These are phyloP conservation scores for Cryphonectria radicalis DNA, from an alignment of 2,329 filamentous ascomycete species.

Conservation along the genomic window DNA sequence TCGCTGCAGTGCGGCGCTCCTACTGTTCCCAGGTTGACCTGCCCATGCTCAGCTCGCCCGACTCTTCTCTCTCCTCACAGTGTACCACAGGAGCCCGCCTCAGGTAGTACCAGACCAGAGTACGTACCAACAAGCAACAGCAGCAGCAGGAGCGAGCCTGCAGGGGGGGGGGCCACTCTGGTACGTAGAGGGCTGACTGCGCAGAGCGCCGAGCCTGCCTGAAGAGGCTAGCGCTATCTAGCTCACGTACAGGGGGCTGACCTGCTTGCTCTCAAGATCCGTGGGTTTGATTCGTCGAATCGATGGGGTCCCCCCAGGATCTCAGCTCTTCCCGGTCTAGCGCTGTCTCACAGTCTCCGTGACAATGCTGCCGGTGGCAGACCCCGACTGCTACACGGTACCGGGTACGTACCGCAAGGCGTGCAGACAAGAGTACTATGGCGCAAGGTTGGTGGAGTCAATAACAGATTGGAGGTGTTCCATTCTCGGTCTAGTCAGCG, in stretches of 20 bases:
- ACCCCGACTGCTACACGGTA: not conserved
- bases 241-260: not conserved
- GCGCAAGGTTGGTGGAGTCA: slow-evolving; percentile 4
- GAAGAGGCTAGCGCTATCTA: slow-evolving; percentile 1
- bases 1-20: slow-evolving; percentile 25
- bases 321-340: slow-evolving; percentile 13
- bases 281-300: slow-evolving; percentile 3
- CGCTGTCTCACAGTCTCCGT: slow-evolving; percentile 12
- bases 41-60: not conserved
- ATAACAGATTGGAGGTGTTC: not conserved
- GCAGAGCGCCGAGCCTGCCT: slow-evolving; percentile 10
- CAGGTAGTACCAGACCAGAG: slow-evolving; percentile 1
- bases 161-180: not conserved
- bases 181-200: slow-evolving; percentile 10
- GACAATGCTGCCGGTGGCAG: slow-evolving; percentile 1
- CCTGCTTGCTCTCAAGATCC: not conserved
- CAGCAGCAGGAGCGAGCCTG: not conserved
- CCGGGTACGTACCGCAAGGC: not conserved
- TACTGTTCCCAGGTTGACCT: slow-evolving; percentile 14
- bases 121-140: not conserved
- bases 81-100: slow-evolving; percentile 8
- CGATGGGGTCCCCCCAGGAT: slow-evolving; percentile 8
- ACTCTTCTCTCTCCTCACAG: slow-evolving; percentile 8
- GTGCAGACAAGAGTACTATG: not conserved
- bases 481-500: slow-evolving; percentile 3